Conservation (phyloP, 2,329 filamentous ascomycete species). For the Hypomyces rosellus region DNA sequence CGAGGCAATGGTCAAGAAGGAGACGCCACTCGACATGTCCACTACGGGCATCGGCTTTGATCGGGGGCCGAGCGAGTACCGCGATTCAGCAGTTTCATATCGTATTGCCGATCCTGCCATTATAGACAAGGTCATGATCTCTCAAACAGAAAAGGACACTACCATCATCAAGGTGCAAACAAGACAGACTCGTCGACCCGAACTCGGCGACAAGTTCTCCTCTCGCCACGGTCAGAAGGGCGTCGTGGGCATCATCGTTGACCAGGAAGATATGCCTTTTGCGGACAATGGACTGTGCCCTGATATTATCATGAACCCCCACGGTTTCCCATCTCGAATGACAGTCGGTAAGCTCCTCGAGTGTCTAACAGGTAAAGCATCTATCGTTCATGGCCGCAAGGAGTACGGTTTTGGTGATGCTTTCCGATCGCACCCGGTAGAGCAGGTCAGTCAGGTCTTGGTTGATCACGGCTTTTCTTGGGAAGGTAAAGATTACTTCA, state of each 20-base stretch:
- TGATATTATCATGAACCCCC: conserved; percentile 99
- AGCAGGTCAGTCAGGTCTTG: conserved; percentile 82
- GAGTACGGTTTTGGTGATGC: conserved; percentile 80
- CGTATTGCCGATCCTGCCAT: conserved; percentile 78
- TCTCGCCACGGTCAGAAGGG: conserved; percentile 98
- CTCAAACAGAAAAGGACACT: conserved; percentile 78
- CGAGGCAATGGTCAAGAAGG: conserved; percentile 87
- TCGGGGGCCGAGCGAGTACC: conserved; percentile 55
- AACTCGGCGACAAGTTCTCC: conserved; percentile 97
- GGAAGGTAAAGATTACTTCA: conserved; percentile 95
- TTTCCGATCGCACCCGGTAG: conserved; percentile 75
- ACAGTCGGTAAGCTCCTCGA: conserved; percentile 98
- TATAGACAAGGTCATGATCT: conserved; percentile 94
- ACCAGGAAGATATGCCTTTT: conserved; percentile 96
- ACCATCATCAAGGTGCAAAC: conserved; percentile 91
- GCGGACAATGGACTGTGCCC: conserved; percentile 85
- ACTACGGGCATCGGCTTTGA: conserved; percentile 66
- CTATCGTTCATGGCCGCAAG: conserved; percentile 74
- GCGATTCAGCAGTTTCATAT: conserved; percentile 68
- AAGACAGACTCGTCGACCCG: conserved; percentile 88
- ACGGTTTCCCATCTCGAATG: conserved; percentile 99
- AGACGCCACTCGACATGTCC: conserved; percentile 71
- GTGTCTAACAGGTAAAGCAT: conserved; percentile 88
- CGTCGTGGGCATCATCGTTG: conserved; percentile 92
- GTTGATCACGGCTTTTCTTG: conserved; percentile 89